Evolutionary conservation across 148 eudicot species (phyloP).

Genomic region (Simmondsia chinensis): DNA sequence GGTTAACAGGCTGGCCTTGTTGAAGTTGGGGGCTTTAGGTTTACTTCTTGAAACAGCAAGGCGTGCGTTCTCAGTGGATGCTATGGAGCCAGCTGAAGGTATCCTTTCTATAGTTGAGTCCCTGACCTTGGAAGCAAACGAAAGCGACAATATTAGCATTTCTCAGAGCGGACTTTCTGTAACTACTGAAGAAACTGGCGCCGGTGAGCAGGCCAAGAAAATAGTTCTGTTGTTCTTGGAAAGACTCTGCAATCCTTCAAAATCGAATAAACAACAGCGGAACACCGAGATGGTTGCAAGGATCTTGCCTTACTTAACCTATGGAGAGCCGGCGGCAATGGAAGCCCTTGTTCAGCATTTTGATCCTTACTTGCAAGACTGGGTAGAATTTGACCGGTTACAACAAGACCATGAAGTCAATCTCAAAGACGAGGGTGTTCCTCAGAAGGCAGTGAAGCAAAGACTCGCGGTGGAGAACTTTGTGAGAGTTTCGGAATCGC

Average conservation of each 20-base stretch:
- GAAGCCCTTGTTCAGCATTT: slow-evolving; percentile 94
- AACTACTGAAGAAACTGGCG: slow-evolving; percentile 67
- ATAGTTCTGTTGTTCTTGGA: slow-evolving; percentile 97
- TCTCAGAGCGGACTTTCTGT: slow-evolving; percentile 64
- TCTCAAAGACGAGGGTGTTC: slow-evolving; percentile 59
- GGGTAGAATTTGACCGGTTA: slow-evolving; percentile 74
- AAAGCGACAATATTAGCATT: slow-evolving; percentile 71
- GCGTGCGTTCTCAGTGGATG: slow-evolving; percentile 95
- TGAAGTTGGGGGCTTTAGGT: slow-evolving; percentile 74
- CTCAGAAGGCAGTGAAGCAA: slow-evolving; percentile 68
- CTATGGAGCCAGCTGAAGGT: slow-evolving; percentile 99
- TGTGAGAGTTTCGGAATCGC: slow-evolving; percentile 92
- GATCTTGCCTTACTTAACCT: slow-evolving; percentile 93
- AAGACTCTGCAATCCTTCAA: slow-evolving; percentile 79
- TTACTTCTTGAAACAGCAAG: slow-evolving; percentile 95
- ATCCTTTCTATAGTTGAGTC: slow-evolving; percentile 94
- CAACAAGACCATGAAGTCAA: slow-evolving; percentile 68
- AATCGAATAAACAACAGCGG: slow-evolving; percentile 94
- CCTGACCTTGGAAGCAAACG: slow-evolving; percentile 92
- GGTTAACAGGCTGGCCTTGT: slow-evolving; percentile 79
- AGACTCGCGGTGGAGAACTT: slow-evolving; percentile 91
- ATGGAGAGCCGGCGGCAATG: slow-evolving; percentile 97
- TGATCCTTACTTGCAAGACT: slow-evolving; percentile 66
- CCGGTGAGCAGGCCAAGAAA: slow-evolving; percentile 92
- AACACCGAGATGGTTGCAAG: slow-evolving; percentile 99